phyloP scores from a whole-genome alignment of 257 asterid genomes.

The Ballota nigra region DNA sequence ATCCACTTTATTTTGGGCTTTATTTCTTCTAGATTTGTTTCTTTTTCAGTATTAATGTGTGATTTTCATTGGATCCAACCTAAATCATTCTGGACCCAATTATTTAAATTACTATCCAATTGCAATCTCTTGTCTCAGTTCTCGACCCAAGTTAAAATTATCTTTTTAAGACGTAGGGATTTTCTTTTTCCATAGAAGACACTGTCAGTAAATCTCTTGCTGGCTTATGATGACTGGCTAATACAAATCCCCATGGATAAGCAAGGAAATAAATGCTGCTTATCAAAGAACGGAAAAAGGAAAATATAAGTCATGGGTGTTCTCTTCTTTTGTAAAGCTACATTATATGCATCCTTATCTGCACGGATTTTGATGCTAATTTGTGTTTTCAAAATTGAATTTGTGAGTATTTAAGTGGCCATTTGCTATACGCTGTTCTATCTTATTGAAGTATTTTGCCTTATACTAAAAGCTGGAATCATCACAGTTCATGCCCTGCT shows the following conservation, averaged over 20 bases:
- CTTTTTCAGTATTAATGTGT: background rate
- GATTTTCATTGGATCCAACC: background rate
- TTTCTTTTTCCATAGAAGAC: background rate
- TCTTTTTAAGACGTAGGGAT: background rate
- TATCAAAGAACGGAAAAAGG: background rate
- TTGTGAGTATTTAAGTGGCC: conserved; percentile 1
- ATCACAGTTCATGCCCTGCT: conserved; percentile 3
- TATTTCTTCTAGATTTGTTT: background rate
- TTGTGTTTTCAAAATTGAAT: background rate
- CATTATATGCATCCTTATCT: conserved; percentile 10
- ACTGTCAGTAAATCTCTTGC: background rate
- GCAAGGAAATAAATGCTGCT: conserved; percentile 1
- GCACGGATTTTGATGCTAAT: background rate
- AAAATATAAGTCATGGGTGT: background rate
- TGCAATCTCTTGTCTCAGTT: background rate
- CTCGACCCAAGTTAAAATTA: background rate
- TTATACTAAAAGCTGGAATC: background rate
- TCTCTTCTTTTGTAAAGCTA: background rate
- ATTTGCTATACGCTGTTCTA: background rate
- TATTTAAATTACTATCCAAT: background rate
- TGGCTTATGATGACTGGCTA: conserved; percentile 6
- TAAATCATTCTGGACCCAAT: background rate
- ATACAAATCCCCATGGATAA: background rate
- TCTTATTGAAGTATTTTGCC: conserved; percentile 11
- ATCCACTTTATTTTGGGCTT: background rate